phyloP scores from a whole-genome alignment of 169 alveolate genomes.

The Miamiensis avidus region DNA sequence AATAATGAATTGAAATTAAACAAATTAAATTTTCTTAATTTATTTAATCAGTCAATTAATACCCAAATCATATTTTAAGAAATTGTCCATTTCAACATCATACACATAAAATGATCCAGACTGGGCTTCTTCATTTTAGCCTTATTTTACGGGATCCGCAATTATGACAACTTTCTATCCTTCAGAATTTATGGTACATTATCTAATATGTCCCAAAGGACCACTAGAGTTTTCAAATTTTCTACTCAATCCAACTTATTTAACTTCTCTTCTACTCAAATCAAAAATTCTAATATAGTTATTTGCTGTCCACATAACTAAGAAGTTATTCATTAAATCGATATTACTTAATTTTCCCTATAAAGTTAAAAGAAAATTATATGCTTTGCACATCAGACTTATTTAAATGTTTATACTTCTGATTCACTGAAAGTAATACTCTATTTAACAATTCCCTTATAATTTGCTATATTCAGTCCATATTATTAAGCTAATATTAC shows the following conservation, averaged over 20 bases:
- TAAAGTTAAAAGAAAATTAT: too few species aligned
- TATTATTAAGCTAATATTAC: constrained; percentile 61
- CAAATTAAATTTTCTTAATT: constrained; percentile 75
- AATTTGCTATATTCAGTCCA: constrained; percentile 70
- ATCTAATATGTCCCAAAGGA: constrained; percentile 69
- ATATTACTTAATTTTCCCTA: too few species aligned
- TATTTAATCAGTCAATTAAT: constrained; percentile 48
- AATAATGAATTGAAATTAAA: constrained; percentile 65
- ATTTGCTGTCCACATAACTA: constrained; percentile 70
- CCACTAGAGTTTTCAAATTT: constrained; percentile 76
- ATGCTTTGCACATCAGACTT: too few species aligned
- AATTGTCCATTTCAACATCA: constrained; percentile 82
- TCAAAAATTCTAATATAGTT: constrained; percentile 72
- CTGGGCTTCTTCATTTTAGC: constrained; percentile 65
- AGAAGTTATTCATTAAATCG: too few species aligned
- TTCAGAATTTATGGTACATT: constrained; percentile 71
- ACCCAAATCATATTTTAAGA: constrained; percentile 70
- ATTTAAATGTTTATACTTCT: background rate
- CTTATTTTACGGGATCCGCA: constrained; percentile 52
- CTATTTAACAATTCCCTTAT: background rate
- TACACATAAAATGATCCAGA: constrained; percentile 57
- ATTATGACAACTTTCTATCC: constrained; percentile 78
- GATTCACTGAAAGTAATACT: background rate
- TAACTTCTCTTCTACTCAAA: constrained; percentile 71
- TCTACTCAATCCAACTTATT: constrained; percentile 68